These are phyloP conservation scores for Globisporangium heterothallicum DNA, from an alignment of 352 stramenopile genomes.

Conservation along the genomic window DNA sequence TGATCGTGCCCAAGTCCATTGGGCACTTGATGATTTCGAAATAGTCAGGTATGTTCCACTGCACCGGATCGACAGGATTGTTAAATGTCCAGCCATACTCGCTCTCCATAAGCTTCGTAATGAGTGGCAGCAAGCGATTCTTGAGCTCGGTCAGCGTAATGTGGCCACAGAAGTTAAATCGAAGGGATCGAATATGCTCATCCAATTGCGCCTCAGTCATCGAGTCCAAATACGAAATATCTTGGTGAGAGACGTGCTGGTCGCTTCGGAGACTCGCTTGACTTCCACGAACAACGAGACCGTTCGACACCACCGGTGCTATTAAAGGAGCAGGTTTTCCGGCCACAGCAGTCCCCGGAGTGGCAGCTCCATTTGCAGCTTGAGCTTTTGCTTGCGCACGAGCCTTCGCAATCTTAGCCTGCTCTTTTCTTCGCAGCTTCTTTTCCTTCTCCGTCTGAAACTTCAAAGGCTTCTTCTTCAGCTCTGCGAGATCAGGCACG, in stretches of 20 bases:
- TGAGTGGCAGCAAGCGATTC: slow-evolving; percentile 73
- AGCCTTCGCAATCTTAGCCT: slow-evolving; percentile 73
- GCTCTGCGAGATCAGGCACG: slow-evolving; percentile 13
- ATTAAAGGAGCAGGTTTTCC: slow-evolving; percentile 8
- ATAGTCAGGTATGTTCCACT: slow-evolving; percentile 90
- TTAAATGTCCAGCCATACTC: slow-evolving; percentile 92
- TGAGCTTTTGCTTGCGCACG: slow-evolving; percentile 70
- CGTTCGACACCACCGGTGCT: slow-evolving; percentile 28
- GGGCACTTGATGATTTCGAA: slow-evolving; percentile 94
- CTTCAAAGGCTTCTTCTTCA: slow-evolving; percentile 76
- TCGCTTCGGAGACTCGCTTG: slow-evolving; percentile 53
- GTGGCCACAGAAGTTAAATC: slow-evolving; percentile 86
- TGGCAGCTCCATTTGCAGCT: slow-evolving; percentile 14
- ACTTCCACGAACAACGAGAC: slow-evolving; percentile 66
- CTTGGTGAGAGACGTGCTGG: slow-evolving; percentile 66
- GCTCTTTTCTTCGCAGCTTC: slow-evolving; percentile 76
- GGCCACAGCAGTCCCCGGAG: slow-evolving; percentile 5
- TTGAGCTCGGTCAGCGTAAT: slow-evolving; percentile 81
- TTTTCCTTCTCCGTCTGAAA: slow-evolving; percentile 86
- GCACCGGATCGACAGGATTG: slow-evolving; percentile 93
- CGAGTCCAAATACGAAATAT: slow-evolving; percentile 85
- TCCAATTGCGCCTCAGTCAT: slow-evolving; percentile 84
- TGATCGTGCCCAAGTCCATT: slow-evolving; percentile 99
- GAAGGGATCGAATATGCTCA: slow-evolving; percentile 85
- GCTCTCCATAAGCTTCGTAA: slow-evolving; percentile 86